Base-by-base conservation (phyloP, 331 rosid genomes). In the Rhamnella rubrinervis region DNA sequence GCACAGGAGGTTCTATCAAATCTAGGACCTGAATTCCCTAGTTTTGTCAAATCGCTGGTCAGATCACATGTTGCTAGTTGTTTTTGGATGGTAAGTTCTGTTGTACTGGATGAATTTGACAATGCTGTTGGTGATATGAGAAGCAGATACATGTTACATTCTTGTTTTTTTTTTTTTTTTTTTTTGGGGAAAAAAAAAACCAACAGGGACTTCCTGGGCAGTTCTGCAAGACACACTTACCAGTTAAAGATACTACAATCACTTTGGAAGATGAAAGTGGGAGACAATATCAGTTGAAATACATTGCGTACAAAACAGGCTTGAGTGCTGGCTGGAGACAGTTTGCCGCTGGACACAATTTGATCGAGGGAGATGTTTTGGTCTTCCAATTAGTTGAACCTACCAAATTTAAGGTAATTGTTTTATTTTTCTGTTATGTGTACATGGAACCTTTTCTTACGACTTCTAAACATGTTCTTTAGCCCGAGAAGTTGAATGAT, bases 321-420 rank as follows among this genome's bases (percentile, higher is more conserved):
- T 69, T 93, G 55, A 85, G 98, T 62, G 85, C 98, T 77, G 98
- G 98, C 58, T 93, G 98, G 97, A 90, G 97, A 75, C 98, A 90
- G 76, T 93, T 90, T 78, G 85, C 93, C 70, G 96, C 78, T 66
- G 83, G 81, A n/a, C 96, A 93, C 82, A 90, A 85, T 68, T 79
- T 93, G 79, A 77, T 83, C 8, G 97, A 90, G 83, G 98, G 98
- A 51, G 96, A 93, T 85, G 97, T 80, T 44, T 64, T 90, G 60
- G 89, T 88, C 60, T 93, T 93, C 83, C 98, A 93, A 64, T 86
- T 93, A 75, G 89, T 93, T 50, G 90, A 81, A 67, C 89, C 97
- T 59, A 76, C 85, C 44, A 90, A 82, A 81, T 93, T 93, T 76
- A 86, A 88, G 97, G 98, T 90, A 69, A 74, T 69, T 12, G 9